Base-by-base conservation (phyloP, 345 rosid genomes). In the Tarenaya hassleriana region DNA sequence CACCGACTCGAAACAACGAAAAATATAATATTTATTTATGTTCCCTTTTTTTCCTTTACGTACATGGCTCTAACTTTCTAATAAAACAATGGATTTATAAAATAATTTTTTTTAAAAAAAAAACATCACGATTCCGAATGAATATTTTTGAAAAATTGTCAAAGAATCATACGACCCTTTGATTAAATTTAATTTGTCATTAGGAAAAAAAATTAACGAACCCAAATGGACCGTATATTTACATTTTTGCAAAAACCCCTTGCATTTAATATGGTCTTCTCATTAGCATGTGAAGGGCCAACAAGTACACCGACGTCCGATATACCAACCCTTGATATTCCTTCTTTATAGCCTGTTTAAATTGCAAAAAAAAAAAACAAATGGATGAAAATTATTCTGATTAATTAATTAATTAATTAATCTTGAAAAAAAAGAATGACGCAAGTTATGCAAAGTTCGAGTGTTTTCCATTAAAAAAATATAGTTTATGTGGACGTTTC, bases 221-320 rank as follows among this genome's bases (percentile, higher is more conserved):
- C n/a, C 34, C 58, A 56, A 59, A n/a, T 58, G 61, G 38, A 31
- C 47, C 41, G 10, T 58, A 58, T 79, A 76, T 75, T 43, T 76
- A 77, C 73, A 62, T 32, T 54, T n/a, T n/a, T n/a, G 48, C 41
- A 46, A 51, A 48, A 52, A 47, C 45, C 61, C 60, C 55, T 14
- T 43, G 49, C 55, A 68, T 58, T 57, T 77, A 86, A 55, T n/a
- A n/a, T 37, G 52, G 69, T 73, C 90, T 75, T 78, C 86, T 74
- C 77, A 66, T 65, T 55, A 83, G 61, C 72, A 78, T 77, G 54
- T 73, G 86, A 68, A 67, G 60, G 51, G 74, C 73, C 77, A 92
- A 45, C 77, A 79, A 77, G 77, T 52, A 76, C 60, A 81, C 69
- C 66, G 74, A 75, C 78, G 74, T 71, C 81, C 75, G 73, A 79